Evolutionary conservation across 2,329 filamentous ascomycete genomes (phyloP), one percentile per base, ranked within the genome.

Genomic region (Aspergillus pseudoviridinutans): DNA sequence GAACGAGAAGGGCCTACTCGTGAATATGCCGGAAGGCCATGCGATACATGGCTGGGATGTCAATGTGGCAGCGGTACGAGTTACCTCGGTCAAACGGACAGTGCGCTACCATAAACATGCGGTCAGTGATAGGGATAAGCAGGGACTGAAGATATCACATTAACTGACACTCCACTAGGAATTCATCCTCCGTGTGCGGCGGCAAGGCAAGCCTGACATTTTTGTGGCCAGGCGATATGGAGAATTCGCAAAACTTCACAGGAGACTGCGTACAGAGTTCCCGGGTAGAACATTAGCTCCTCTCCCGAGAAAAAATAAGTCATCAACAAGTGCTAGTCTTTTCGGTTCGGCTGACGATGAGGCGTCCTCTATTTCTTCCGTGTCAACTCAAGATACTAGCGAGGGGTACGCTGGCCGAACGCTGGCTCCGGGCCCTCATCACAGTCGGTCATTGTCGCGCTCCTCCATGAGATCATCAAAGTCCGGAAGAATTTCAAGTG

Each of bases 1-100:
- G 47, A 95, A 96, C 69, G 92, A 97, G 58, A 89, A 91, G 24
- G 93, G 94, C 0, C 81, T 99, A 53, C 82, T 96, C 58, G 86
- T 92, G 58, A 95, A 92, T 47, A 80, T 93, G 61, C 94, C 94
- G 0, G 91, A 97, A 72, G 94, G 94, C 4, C 89, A 97, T 73
- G 89, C 87, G 61, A 90, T 97, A 68, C 93, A 99, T 71, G 91
- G 92, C 29, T 97, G 94, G 94, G 94, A 97, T 72, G 87, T 97
- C 64, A 99, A 99, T 71, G 88, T 99, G 51, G 91, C 93, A 10
- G 92, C 88, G 44, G 94, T 97, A 51, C 85, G 92, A 61, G 87
- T 91, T 27, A 89, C 85, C 2, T 87, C 86, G 7, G 81, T 92
- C 53, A 96, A 93, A 80, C 86, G 92, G 68, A 96, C 91, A 58